Evolutionary conservation across 352 stramenopile genomes (phyloP).

Genomic region (Elongisporangium senticosum): DNA sequence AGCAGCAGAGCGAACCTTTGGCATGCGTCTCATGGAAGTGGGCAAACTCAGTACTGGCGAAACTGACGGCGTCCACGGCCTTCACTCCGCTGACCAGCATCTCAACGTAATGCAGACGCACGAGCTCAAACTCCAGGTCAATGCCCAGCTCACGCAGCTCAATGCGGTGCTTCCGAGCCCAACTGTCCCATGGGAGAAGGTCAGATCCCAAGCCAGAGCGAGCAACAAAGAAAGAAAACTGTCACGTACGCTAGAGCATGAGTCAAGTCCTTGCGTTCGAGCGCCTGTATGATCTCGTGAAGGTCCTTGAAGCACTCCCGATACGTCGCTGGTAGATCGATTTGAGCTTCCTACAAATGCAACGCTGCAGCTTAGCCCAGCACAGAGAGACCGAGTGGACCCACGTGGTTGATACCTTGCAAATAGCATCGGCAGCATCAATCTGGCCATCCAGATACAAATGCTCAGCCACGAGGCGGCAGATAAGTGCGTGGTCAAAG

Average conservation of each 20-base stretch:
- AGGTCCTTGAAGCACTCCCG: slow-evolving; percentile 66
- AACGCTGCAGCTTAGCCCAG: background rate
- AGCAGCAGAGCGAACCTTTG: slow-evolving; percentile 23
- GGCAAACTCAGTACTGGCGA: slow-evolving; percentile 57
- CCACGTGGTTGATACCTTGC: slow-evolving; percentile 26
- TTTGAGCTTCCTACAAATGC: slow-evolving; percentile 39
- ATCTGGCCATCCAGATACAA: slow-evolving; percentile 79
- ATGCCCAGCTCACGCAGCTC: slow-evolving; percentile 45
- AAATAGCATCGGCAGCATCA: slow-evolving; percentile 60
- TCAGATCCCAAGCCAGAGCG: slow-evolving; percentile 3
- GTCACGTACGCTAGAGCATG: slow-evolving; percentile 55
- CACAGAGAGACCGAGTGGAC: background rate
- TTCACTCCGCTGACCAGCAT: slow-evolving; percentile 57
- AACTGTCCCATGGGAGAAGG: slow-evolving; percentile 24
- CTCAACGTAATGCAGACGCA: slow-evolving; percentile 79
- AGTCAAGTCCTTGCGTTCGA: slow-evolving; percentile 59
- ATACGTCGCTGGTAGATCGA: slow-evolving; percentile 45
- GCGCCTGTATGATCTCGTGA: slow-evolving; percentile 53
- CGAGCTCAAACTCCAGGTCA: slow-evolving; percentile 80
- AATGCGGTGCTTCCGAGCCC: slow-evolving; percentile 47
- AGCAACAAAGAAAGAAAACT: background rate
- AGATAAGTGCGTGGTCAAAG: slow-evolving; percentile 59
- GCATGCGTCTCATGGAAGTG: slow-evolving; percentile 56
- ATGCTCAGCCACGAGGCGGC: slow-evolving; percentile 64
- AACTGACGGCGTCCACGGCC: slow-evolving; percentile 63